A percentile compares a stretch with the other conserved stretches of the same genome.
Conservation (phyloP, 2,329 filamentous ascomycete species). For the Ceratocystis papillata region DNA sequence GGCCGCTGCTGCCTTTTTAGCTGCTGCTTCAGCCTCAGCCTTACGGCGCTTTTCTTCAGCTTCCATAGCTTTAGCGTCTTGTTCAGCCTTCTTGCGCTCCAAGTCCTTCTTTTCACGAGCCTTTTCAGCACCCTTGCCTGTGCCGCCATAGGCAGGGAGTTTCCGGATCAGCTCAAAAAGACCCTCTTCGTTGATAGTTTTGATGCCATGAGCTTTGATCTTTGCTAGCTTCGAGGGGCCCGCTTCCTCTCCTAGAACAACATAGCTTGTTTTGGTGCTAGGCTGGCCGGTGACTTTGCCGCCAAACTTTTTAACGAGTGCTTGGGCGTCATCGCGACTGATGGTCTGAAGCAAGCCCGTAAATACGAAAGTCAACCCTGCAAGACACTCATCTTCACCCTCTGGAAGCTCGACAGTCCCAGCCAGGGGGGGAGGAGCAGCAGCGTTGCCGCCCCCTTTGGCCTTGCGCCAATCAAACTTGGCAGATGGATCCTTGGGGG, state of each 20-base stretch:
- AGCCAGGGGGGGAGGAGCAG: constrained; percentile 49
- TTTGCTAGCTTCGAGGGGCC: constrained; percentile 87
- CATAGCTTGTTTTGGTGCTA: constrained; percentile 87
- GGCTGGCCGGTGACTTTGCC: constrained; percentile 79
- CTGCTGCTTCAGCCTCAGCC: constrained; percentile 42
- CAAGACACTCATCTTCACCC: constrained; percentile 80
- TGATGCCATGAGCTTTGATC: constrained; percentile 68
- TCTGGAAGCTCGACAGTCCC: constrained; percentile 62
- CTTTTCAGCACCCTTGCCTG: constrained; percentile 77
- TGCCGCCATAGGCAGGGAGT: constrained; percentile 76
- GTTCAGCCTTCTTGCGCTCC: constrained; percentile 71
- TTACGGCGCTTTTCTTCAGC: constrained; percentile 57
- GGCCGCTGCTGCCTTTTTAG: constrained; percentile 34
- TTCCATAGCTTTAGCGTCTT: constrained; percentile 77
- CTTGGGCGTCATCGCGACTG: constrained; percentile 72
- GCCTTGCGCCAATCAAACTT: constrained; percentile 74
- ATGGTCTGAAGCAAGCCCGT: constrained; percentile 76
- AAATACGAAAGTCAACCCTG: constrained; percentile 86
- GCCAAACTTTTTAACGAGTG: constrained; percentile 82
- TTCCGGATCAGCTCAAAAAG: constrained; percentile 73
- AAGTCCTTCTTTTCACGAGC: constrained; percentile 72
- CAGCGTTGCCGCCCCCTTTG: constrained; percentile 48
- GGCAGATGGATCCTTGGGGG: constrained; percentile 53
- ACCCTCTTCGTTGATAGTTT: constrained; percentile 88
- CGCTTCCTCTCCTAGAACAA: constrained; percentile 82